These are phyloP conservation scores for Croton laevigatus DNA, from an alignment of 441 rosid species.

Conservation along the genomic window DNA sequence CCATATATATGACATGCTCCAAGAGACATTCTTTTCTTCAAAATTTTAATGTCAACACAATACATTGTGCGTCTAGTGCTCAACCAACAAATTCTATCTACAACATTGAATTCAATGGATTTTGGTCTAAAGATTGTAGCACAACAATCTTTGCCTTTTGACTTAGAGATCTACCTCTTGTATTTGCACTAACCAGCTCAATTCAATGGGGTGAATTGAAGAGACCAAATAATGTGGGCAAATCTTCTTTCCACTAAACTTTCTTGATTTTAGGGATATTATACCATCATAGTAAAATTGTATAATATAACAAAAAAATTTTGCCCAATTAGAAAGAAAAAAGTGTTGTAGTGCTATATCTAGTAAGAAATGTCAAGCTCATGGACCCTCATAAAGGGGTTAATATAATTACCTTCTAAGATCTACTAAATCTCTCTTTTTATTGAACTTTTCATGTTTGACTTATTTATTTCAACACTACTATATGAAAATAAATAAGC, in stretches of 20 bases:
- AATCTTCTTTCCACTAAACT: conserved; percentile 23
- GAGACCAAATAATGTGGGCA: conserved; percentile 15
- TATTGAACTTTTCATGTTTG: not conserved
- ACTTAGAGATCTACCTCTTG: conserved; percentile 12
- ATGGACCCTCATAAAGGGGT: conserved; percentile 15
- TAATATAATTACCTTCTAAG: conserved; percentile 15
- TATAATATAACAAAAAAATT: conserved; percentile 14
- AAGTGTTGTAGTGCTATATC: conserved; percentile 25
- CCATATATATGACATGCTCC: not conserved
- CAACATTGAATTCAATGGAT: not conserved
- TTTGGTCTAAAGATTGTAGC: conserved; percentile 7
- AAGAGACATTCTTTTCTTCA: conserved; percentile 5
- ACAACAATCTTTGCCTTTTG: conserved; percentile 7
- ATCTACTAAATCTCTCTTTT: conserved; percentile 17
- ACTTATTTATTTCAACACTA: not conserved
- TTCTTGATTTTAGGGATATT: not conserved
- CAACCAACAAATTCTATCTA: not conserved
- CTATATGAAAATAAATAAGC: no score
- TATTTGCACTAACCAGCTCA: not conserved
- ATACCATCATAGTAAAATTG: conserved; percentile 18
- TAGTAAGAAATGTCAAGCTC: conserved; percentile 35
- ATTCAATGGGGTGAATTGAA: not conserved
- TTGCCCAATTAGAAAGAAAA: conserved; percentile 21
- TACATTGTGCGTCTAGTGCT: not conserved
- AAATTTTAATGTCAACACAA: not conserved